Evolutionary conservation across 2,329 filamentous ascomycete genomes (phyloP), one percentile per base, ranked within the genome.

Genomic region (Ophiosphaerella korrae): DNA sequence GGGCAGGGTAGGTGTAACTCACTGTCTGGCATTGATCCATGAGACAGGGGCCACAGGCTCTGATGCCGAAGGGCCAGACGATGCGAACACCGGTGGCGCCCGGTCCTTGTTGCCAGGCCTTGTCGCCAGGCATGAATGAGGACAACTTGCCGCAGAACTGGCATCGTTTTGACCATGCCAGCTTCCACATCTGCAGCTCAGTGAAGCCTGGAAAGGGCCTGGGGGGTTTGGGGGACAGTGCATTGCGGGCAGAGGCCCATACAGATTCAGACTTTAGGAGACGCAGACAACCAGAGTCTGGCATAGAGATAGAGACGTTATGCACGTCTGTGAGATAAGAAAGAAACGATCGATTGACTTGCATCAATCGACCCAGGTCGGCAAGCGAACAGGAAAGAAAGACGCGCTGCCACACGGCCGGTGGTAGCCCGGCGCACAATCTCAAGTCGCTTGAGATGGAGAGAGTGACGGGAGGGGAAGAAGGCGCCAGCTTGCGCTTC

Each of bases 141-240:
- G 58, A 62, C 26, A 8, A 11, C 54, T 78, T 83, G 46, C 74
- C 76, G 73, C 90, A 94, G 59, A 86, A 84, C 65, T 92, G 86
- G 71, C 90, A 95, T 47, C 68, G 74, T 26, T 67, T 76, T 41
- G 83, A 82, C 70, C 84, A 86, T 32, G 85, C 79, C 43, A 94
- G 76, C 64, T 82, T 83, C 83, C 90, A 91, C 88, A 92, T 92
- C 36, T 87, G 83, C 57, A 89, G 77, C 72, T 94, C 90, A 36
- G 83, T 83, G 67, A 82, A 83, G 50, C 80, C 81, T 45, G 77
- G 75, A 42, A 93, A 78, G 24, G 89, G 89, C 48, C 80, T 80
- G 40, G 90, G 90, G 77, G 92, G 84, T 58, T 82, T 81, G 23
- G 84, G 84, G 75, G 84, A 83, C 70, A 84, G 86, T 16, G 77